Percentiles rank a stretch among this genome's conserved stretches.
Evolutionary conservation across 1,139 yeast genomes (phyloP).

Genomic region (Yamadazyma spencermartinsiae): DNA sequence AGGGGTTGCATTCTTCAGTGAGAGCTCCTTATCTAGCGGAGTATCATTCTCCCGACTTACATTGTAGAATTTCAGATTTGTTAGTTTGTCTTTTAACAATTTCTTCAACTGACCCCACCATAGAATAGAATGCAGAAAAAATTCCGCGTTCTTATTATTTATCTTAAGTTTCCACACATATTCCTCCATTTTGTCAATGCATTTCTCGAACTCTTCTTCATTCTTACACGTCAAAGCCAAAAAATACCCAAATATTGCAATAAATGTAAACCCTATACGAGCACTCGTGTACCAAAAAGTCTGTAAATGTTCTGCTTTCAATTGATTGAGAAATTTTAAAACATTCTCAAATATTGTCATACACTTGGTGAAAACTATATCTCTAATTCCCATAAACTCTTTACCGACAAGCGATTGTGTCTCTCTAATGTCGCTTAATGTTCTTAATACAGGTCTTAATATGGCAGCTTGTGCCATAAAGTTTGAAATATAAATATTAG

Average conservation of each 20-base stretch:
- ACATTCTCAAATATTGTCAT: conserved; percentile 14
- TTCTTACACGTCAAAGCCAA: conserved; percentile 12
- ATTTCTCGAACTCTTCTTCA: conserved; percentile 10
- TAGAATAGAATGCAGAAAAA: conserved; percentile 14
- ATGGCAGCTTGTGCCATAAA: conserved; percentile 15
- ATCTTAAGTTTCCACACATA: conserved; percentile 17
- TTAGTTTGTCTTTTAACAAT: conserved; percentile 4
- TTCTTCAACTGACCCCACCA: conserved; percentile 15
- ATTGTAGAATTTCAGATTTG: conserved; percentile 7
- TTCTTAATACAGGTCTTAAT: conserved; percentile 14
- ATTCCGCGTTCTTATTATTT: conserved; percentile 17
- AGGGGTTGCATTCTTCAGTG: background rate
- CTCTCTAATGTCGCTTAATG: conserved; percentile 9
- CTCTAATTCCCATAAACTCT: conserved; percentile 16
- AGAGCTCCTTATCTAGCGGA: background rate
- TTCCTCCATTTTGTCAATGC: conserved; percentile 14
- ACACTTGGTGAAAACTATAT: conserved; percentile 14
- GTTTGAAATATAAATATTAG: conserved; percentile 17
- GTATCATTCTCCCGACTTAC: background rate
- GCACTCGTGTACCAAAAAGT: conserved; percentile 19
- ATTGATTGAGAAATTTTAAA: conserved; percentile 12
- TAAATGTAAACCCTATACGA: conserved; percentile 15
- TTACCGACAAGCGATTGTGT: conserved; percentile 8
- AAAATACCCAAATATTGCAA: conserved; percentile 15
- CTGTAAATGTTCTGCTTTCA: conserved; percentile 17